Conservation (phyloP, 1,284 basidiomycete genomes). For the Boletus semigastroideus region DNA sequence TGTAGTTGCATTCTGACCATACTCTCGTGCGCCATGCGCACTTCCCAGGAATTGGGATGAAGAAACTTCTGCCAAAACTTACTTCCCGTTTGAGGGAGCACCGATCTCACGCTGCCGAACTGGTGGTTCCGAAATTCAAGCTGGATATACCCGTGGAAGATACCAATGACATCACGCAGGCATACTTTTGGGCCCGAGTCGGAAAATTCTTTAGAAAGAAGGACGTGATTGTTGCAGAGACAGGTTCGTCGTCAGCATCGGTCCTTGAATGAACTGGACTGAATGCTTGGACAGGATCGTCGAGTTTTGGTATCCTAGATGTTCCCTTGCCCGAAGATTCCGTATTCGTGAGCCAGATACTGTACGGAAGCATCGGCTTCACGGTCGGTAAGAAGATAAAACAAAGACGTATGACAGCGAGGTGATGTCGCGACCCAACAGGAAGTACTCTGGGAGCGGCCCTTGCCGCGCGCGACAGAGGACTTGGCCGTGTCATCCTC, state of each 20-base stretch:
- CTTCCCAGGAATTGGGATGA: slow-evolving; percentile 71
- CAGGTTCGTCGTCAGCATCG: slow-evolving; percentile 48
- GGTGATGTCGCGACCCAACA: slow-evolving; percentile 22
- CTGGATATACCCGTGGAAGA: slow-evolving; percentile 49
- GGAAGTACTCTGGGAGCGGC: slow-evolving; percentile 70
- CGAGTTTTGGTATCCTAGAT: slow-evolving; percentile 76
- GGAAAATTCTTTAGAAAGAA: slow-evolving; percentile 73
- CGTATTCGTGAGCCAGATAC: slow-evolving; percentile 71
- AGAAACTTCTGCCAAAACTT: slow-evolving; percentile 67
- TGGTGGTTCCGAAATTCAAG: slow-evolving; percentile 51
- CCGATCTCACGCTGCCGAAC: slow-evolving; percentile 37
- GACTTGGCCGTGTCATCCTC: slow-evolving; percentile 69
- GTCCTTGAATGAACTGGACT: slow-evolving; percentile 9
- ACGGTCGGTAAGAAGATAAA: slow-evolving; percentile 57
- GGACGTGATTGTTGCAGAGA: slow-evolving; percentile 86
- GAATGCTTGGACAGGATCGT: slow-evolving; percentile 40
- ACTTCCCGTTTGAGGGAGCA: slow-evolving; percentile 52
- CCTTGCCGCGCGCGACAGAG: slow-evolving; percentile 71
- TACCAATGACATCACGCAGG: slow-evolving; percentile 62
- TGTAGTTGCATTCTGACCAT: slow-evolving; percentile 80
- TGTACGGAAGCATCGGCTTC: slow-evolving; percentile 90
- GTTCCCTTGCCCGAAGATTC: slow-evolving; percentile 72
- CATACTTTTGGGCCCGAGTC: slow-evolving; percentile 86
- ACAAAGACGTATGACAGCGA: slow-evolving; percentile 12
- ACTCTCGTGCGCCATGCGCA: slow-evolving; percentile 66